Evolutionary conservation across 1,139 yeast species (phyloP).

Genomic region (Geotrichum histeridarum): DNA sequence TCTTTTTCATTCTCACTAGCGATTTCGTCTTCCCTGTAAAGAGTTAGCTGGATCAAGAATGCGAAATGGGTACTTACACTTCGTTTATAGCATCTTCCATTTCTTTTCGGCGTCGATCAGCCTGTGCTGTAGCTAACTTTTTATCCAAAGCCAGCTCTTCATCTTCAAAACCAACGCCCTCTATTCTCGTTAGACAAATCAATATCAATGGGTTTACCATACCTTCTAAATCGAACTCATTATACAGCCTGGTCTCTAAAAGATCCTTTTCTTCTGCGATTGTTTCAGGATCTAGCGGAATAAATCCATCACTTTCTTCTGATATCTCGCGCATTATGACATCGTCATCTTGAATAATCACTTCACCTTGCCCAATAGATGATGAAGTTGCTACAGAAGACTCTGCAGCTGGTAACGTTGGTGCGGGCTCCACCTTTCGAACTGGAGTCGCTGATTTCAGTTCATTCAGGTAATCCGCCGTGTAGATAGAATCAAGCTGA

Average conservation of each 20-base stretch:
- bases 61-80: constrained; percentile 12
- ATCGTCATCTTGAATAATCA: constrained; percentile 1
- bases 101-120: constrained; percentile 34
- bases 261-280: constrained; percentile 34
- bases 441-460: constrained; percentile 12
- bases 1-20: constrained; percentile 1
- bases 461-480: constrained; percentile 13
- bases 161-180: constrained; percentile 38
- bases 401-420: not conserved
- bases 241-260: constrained; percentile 23
- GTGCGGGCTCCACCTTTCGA: not conserved
- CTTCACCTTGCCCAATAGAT: not conserved
- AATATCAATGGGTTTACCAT: not conserved
- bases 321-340: not conserved
- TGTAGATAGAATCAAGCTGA: constrained; percentile 1
- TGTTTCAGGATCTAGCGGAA: constrained; percentile 20
- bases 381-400: not conserved
- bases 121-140: constrained; percentile 28
- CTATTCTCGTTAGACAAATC: constrained; percentile 17
- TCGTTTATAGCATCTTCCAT: constrained; percentile 41
- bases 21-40: constrained; percentile 4
- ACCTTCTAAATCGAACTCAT: constrained; percentile 29
- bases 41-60: not conserved
- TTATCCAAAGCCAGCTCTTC: constrained; percentile 38
- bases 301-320: constrained; percentile 14